Percentiles rank a stretch among this genome's conserved stretches.
Conservation (phyloP, 2,329 filamentous ascomycete species). For the Fusarium penzigii region DNA sequence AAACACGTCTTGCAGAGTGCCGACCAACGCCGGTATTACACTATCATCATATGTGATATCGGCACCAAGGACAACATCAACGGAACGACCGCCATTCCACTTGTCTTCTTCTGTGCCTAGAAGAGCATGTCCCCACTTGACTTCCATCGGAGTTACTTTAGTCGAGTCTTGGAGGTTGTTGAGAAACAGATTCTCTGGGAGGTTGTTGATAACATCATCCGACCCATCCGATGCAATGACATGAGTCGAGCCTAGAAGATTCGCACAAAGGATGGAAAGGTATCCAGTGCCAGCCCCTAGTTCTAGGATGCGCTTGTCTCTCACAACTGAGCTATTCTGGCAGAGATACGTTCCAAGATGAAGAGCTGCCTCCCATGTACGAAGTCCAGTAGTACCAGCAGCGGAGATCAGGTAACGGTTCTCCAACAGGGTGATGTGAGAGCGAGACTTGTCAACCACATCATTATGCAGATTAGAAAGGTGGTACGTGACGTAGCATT, state of each 20-base stretch:
- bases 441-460: background rate
- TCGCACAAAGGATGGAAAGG: constrained; percentile 72
- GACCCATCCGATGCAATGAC: constrained; percentile 75
- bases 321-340: constrained; percentile 45
- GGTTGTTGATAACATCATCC: constrained; percentile 66
- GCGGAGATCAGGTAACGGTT: constrained; percentile 69
- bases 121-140: constrained; percentile 66
- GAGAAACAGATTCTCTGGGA: constrained; percentile 68
- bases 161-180: constrained; percentile 60
- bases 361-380: constrained; percentile 80
- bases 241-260: constrained; percentile 58
- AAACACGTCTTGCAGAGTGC: constrained; percentile 64
- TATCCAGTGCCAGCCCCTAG: constrained; percentile 78
- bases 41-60: constrained; percentile 76
- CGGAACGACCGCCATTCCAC: constrained; percentile 47
- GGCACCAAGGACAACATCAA: constrained; percentile 71
- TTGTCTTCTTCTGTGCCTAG: constrained; percentile 57
- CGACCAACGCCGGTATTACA: constrained; percentile 63
- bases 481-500: constrained; percentile 74
- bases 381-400: constrained; percentile 71
- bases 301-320: constrained; percentile 64
- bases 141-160: constrained; percentile 50
- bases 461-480: constrained; percentile 37
- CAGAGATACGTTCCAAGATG: constrained; percentile 72
- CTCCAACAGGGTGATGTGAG: constrained; percentile 65